Percentiles rank a stretch among this genome's conserved stretches.
phyloP scores from a whole-genome alignment of 2,329 filamentous ascomycete genomes.

The Coniella vitis region DNA sequence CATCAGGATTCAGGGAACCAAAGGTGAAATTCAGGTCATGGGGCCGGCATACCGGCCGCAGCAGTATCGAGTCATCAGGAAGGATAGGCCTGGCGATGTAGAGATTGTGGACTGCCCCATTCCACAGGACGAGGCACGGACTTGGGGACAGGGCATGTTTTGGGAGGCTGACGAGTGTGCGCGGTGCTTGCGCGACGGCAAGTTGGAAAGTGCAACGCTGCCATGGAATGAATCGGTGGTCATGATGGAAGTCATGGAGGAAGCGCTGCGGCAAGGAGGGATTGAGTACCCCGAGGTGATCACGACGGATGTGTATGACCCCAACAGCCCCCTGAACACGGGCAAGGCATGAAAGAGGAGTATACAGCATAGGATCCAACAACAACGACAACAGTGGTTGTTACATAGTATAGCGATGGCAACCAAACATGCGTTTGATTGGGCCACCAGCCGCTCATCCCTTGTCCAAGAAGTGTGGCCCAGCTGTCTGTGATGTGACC shows the following conservation, averaged over 20 bases:
- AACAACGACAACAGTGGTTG: too few species aligned
- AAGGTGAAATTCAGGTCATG: conserved; percentile 76
- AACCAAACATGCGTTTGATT: neutral
- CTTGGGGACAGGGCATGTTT: conserved; percentile 75
- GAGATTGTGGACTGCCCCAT: conserved; percentile 49
- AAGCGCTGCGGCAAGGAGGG: conserved; percentile 45
- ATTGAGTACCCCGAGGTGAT: conserved; percentile 50
- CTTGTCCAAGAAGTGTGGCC: too few species aligned
- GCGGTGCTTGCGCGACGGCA: conserved; percentile 59
- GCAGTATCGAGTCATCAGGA: conserved; percentile 56
- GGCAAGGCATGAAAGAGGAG: conserved; percentile 27
- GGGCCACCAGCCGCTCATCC: too few species aligned
- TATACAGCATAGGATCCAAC: neutral
- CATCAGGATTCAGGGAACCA: conserved; percentile 73
- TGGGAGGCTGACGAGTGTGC: conserved; percentile 39
- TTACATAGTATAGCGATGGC: too few species aligned
- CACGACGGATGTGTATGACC: conserved; percentile 50
- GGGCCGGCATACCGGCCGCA: conserved; percentile 65
- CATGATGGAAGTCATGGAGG: conserved; percentile 71
- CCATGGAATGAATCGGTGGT: conserved; percentile 70
- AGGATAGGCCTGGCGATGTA: conserved; percentile 37
- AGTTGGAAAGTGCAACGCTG: conserved; percentile 65
- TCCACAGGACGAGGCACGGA: conserved; percentile 40
- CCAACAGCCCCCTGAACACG: conserved; percentile 56
- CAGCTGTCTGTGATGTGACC: too few species aligned